Evolutionary conservation across 2,329 filamentous ascomycete genomes (phyloP).

Genomic region (Ilyonectria sp.): DNA sequence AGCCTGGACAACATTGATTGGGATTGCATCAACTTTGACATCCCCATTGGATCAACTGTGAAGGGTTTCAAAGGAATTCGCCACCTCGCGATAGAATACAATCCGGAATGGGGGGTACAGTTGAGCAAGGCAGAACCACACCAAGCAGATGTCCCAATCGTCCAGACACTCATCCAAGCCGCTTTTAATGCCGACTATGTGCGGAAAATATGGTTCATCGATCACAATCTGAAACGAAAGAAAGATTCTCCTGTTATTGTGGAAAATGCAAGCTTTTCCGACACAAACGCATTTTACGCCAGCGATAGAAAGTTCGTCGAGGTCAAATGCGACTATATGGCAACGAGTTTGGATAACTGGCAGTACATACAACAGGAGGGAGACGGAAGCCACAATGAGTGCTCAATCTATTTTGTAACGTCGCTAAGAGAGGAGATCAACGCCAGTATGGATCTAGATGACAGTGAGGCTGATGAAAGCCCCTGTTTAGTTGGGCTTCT

Average conservation of each 20-base stretch:
- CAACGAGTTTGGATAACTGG: background rate
- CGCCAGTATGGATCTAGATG: background rate
- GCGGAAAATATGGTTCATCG: slow-evolving; percentile 25
- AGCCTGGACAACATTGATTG: background rate
- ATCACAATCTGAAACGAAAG: slow-evolving; percentile 22
- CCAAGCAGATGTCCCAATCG: background rate
- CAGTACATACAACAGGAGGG: slow-evolving; percentile 8
- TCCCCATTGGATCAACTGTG: background rate
- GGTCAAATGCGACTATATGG: background rate
- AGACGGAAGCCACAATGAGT: background rate
- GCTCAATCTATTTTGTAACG: slow-evolving; percentile 7
- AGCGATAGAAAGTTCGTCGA: slow-evolving; percentile 25
- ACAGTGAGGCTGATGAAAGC: background rate
- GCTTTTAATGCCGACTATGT: background rate
- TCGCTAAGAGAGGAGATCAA: background rate
- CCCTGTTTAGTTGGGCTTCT: slow-evolving; percentile 21
- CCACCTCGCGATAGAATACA: slow-evolving; percentile 24
- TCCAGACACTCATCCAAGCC: slow-evolving; percentile 1
- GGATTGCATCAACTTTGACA: background rate
- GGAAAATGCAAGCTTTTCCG: background rate
- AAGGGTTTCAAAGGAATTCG: accelerated
- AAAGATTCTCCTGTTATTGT: background rate
- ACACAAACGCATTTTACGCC: slow-evolving; percentile 11
- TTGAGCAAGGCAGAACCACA: background rate
- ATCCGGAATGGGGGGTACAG: slow-evolving; percentile 18